These are phyloP conservation scores for Backusella circina DNA, from an alignment of 192 early-diverging fungal species.

Conservation along the genomic window DNA sequence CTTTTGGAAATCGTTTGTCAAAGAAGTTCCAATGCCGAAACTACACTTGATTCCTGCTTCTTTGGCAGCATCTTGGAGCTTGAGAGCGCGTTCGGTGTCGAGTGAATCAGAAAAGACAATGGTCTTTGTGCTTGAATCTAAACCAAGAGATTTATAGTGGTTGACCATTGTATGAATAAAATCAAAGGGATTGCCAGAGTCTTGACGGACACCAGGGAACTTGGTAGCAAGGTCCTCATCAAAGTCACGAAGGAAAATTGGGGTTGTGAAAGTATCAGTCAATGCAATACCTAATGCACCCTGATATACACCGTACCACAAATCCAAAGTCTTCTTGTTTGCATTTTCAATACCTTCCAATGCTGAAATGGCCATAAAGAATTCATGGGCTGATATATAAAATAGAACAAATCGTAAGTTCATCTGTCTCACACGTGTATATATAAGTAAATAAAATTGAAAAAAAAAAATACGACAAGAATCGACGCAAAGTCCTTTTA, in stretches of 20 bases:
- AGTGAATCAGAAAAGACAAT: constrained; percentile 74
- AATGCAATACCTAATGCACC: constrained; percentile 59
- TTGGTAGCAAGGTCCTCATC: constrained; percentile 42
- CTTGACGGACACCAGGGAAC: constrained; percentile 65
- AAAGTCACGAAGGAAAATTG: constrained; percentile 63
- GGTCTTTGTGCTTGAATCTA: constrained; percentile 56
- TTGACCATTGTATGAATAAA: constrained; percentile 55
- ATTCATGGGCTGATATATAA: constrained; percentile 61
- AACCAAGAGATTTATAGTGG: constrained; percentile 54
- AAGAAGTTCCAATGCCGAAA: constrained; percentile 75
- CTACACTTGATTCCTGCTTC: constrained; percentile 43
- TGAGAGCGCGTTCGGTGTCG: constrained; percentile 45
- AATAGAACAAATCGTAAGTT: constrained; percentile 39
- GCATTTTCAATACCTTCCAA: constrained; percentile 56
- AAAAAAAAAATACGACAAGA: neutral
- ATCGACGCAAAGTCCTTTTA: neutral
- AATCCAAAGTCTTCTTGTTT: constrained; percentile 54
- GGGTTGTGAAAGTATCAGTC: constrained; percentile 71
- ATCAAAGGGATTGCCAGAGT: constrained; percentile 63
- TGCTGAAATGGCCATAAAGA: constrained; percentile 73
- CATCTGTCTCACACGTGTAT: neutral
- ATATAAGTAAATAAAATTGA: neutral
- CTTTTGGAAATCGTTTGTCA: constrained; percentile 67
- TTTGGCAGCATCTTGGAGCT: constrained; percentile 44
- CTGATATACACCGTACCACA: constrained; percentile 58